phyloP scores from a whole-genome alignment of 306 rosid genomes.

The Luffa aegyptiaca region DNA sequence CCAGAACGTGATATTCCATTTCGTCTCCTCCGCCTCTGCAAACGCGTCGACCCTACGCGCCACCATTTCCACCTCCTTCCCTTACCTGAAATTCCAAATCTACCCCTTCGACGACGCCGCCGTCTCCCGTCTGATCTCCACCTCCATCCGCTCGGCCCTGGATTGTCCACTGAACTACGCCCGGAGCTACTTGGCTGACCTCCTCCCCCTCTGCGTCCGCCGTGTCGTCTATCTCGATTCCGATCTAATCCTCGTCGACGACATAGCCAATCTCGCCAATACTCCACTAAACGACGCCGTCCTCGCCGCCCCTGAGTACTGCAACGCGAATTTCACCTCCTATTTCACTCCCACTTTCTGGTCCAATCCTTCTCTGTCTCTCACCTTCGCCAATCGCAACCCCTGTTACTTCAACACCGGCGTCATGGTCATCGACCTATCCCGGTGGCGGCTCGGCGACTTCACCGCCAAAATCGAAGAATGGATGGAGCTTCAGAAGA shows the following conservation, averaged over 20 bases:
- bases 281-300: slow-evolving; percentile 29
- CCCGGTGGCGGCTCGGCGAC: slow-evolving; percentile 56
- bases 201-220: slow-evolving; percentile 51
- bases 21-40: slow-evolving; percentile 44
- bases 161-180: slow-evolving; percentile 92
- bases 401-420: slow-evolving; percentile 89
- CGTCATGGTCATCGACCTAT: slow-evolving; percentile 81
- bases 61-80: slow-evolving; percentile 53
- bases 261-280: slow-evolving; percentile 58
- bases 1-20: slow-evolving; percentile 60
- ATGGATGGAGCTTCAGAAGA: slow-evolving; percentile 89
- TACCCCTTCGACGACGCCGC: slow-evolving; percentile 46
- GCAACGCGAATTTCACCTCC: slow-evolving; percentile 81
- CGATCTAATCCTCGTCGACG: slow-evolving; percentile 77
- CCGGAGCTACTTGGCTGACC: slow-evolving; percentile 52
- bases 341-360: slow-evolving; percentile 66
- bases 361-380: slow-evolving; percentile 66
- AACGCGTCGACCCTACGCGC: slow-evolving; percentile 40
- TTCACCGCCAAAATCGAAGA: slow-evolving; percentile 58
- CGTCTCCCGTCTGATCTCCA: slow-evolving; percentile 59
- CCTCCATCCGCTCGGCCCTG: slow-evolving; percentile 80
- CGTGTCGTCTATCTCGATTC: slow-evolving; percentile 82
- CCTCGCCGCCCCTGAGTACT: slow-evolving; percentile 79
- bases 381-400: slow-evolving; percentile 40
- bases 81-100: slow-evolving; percentile 59